Base-by-base conservation (phyloP, 2,329 filamentous ascomycete species). In the Cladophialophora carrionii region DNA sequence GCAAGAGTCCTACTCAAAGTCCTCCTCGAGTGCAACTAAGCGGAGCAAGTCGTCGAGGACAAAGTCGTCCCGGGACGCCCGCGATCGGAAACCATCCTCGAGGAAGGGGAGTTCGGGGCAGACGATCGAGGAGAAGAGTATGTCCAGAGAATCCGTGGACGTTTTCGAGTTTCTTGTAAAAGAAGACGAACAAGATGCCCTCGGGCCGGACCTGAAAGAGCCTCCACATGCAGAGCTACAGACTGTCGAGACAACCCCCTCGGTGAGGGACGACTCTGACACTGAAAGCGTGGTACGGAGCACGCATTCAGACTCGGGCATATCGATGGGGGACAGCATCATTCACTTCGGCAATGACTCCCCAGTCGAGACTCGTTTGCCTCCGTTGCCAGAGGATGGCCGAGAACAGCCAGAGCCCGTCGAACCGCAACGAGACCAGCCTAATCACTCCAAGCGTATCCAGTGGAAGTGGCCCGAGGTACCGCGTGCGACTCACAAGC, bases 221-320 rank as follows among this genome's bases (percentile, higher is more conserved):
- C 32, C 26, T 48, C 14, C 29, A 24, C 48, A 57, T 12, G 34
- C 12, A n/a, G 37, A n/a, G 17, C 1, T 1, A 5, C 37, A 14
- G 37, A 17, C 37, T 43, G 37, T n/a, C 10, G 57, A 54, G 53
- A 60, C 48, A 34, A n/a, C 49, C 26, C 24, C 37, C 61, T 26
- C 61, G 22, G 46, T 49, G 9, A 57, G 55, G 24, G 68, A 71
- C 48, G 63, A 65, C 20, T 68, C 68, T 24, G 68, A 69, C 49
- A 64, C 29, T 26, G 69, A 72, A 37, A 65, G 70, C 29, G 57
- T 63, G n/a, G 65, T 65, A 8, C 57, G 63, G 29, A 74, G 73
- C 59, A 67, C 72, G 43, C 71, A 75, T 53, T 76, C 75, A 0
- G 75, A 77, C 49, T 76, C 75, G 1, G 75, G 76, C 1, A 71